Percentiles rank a stretch among this genome's conserved stretches.
Evolutionary conservation across 2,329 filamentous ascomycete genomes (phyloP).

Genomic region (Dactylellina haptotyla): DNA sequence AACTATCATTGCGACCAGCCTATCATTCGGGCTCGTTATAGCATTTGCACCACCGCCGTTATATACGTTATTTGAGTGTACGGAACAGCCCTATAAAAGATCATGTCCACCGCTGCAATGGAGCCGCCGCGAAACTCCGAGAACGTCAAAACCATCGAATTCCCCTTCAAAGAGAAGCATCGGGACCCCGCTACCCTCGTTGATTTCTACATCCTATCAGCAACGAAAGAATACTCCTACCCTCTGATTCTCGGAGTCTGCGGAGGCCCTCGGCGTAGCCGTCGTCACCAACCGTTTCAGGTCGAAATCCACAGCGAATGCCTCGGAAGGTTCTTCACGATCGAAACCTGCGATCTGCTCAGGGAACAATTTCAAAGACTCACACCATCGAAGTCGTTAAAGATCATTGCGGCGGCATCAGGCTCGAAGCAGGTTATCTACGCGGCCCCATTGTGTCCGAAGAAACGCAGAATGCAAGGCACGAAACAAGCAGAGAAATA

Average conservation of each 20-base stretch:
- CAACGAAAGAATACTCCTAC: neutral
- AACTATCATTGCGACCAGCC: no score
- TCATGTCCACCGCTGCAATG: neutral
- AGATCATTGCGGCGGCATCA: slow-evolving; percentile 16
- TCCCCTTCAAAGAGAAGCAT: neutral
- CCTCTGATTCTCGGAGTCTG: slow-evolving; percentile 15
- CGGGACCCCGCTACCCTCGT: slow-evolving; percentile 7
- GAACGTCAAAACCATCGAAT: slow-evolving; percentile 27
- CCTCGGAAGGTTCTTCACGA: slow-evolving; percentile 18
- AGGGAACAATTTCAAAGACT: slow-evolving; percentile 4
- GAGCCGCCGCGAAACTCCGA: slow-evolving; percentile 6
- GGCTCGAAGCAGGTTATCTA: slow-evolving; percentile 40
- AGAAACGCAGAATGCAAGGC: slow-evolving; percentile 1
- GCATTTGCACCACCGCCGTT: no score
- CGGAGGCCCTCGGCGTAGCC: no score
- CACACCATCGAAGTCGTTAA: neutral
- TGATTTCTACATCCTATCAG: slow-evolving; percentile 9
- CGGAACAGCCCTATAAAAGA: neutral
- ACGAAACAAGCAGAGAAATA: slow-evolving; percentile 25
- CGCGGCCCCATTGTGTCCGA: slow-evolving; percentile 18
- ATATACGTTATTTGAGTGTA: neutral
- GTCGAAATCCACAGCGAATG: slow-evolving; percentile 29
- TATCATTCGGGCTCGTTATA: no score
- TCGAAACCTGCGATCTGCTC: slow-evolving; percentile 32
- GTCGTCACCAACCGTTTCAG: neutral